phyloP scores from a whole-genome alignment of 768 basidiomycete species.

The Lanmaoa pseudosensibilis region DNA sequence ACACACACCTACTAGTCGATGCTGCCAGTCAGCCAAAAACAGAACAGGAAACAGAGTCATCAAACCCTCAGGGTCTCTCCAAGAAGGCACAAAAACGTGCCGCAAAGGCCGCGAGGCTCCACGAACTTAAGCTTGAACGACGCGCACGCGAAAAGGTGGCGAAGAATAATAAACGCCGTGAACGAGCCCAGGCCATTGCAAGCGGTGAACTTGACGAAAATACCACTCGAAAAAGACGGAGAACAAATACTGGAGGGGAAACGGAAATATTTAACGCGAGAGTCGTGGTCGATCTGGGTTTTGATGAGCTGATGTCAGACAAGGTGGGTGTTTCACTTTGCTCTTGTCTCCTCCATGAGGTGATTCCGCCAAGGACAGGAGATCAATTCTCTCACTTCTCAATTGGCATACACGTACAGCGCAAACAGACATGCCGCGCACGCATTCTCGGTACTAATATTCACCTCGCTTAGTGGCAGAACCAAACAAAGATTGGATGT shows the following conservation, averaged over 20 bases:
- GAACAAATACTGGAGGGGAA: slow-evolving; percentile 39
- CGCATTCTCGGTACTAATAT: slow-evolving; percentile 73
- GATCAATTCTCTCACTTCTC: slow-evolving; percentile 83
- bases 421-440: slow-evolving; percentile 70
- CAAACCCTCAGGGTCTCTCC: slow-evolving; percentile 46
- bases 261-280: slow-evolving; percentile 52
- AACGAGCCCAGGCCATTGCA: slow-evolving; percentile 50
- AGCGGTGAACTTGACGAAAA: slow-evolving; percentile 47
- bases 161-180: slow-evolving; percentile 70
- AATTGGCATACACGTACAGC: slow-evolving; percentile 90
- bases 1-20: slow-evolving; percentile 12
- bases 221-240: slow-evolving; percentile 17
- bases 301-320: slow-evolving; percentile 91
- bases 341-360: slow-evolving; percentile 10
- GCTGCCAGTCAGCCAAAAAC: slow-evolving; percentile 14
- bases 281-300: slow-evolving; percentile 84
- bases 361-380: slow-evolving; percentile 55
- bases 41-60: slow-evolving; percentile 11
- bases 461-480: slow-evolving; percentile 77
- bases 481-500: slow-evolving; percentile 64
- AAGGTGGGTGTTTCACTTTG: slow-evolving; percentile 57
- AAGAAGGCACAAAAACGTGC: slow-evolving; percentile 80
- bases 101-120: slow-evolving; percentile 65
- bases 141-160: slow-evolving; percentile 75
- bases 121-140: slow-evolving; percentile 68